Conservation (phyloP, 805 yeast genomes). For the Cyberlindnera galapagoensis region DNA sequence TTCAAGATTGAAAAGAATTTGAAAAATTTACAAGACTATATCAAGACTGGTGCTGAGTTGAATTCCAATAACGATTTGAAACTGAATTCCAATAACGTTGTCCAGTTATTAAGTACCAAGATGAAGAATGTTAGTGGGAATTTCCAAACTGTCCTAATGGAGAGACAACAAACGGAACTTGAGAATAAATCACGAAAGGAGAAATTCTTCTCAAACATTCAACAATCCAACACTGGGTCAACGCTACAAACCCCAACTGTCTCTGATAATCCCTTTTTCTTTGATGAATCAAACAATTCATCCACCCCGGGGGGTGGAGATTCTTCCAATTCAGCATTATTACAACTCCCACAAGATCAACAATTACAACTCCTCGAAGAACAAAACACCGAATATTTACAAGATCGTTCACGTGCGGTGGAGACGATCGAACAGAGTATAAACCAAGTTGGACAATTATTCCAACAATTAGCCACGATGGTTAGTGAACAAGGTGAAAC, state of each 20-base stretch:
- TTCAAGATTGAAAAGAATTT: conserved; percentile 70
- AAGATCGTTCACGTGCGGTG: conserved; percentile 82
- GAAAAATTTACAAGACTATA: conserved; percentile 51
- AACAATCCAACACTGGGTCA: conserved; percentile 17
- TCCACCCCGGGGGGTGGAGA: conserved; percentile 4
- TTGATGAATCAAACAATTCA: conserved; percentile 15
- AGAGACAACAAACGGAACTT: conserved; percentile 78
- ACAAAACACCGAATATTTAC: conserved; percentile 67
- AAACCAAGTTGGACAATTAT: conserved; percentile 90
- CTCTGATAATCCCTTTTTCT: conserved; percentile 33
- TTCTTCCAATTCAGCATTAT: conserved; percentile 25
- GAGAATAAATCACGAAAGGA: conserved; percentile 78
- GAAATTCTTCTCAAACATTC: conserved; percentile 55
- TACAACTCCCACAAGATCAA: conserved; percentile 83
- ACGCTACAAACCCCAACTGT: conserved; percentile 14
- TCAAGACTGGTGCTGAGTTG: conserved; percentile 32
- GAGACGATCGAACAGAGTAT: conserved; percentile 97
- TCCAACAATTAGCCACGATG: conserved; percentile 95
- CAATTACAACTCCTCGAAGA: conserved; percentile 78
- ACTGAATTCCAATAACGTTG: conserved; percentile 76
- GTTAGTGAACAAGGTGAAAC: conserved; percentile 96
- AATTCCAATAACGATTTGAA: conserved; percentile 52
- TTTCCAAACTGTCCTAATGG: conserved; percentile 83
- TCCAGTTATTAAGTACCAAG: conserved; percentile 79
- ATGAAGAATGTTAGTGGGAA: conserved; percentile 90